These are phyloP conservation scores for Magnaporthiopsis incrustans DNA, from an alignment of 2,329 filamentous ascomycete species.

Conservation along the genomic window DNA sequence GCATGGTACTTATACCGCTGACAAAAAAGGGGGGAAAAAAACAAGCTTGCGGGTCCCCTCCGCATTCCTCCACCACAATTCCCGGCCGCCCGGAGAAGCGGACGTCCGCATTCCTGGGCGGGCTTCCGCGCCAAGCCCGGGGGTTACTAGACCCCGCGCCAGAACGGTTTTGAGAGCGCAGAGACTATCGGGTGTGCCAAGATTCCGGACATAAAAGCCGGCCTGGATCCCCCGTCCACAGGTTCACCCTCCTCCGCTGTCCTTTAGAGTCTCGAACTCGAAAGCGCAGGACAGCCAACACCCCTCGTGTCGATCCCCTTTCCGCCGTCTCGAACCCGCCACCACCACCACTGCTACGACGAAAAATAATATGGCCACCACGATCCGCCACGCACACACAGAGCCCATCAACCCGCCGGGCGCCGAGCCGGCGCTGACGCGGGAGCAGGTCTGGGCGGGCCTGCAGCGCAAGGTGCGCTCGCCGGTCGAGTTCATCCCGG, in stretches of 20 bases:
- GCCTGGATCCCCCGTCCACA: too few species aligned
- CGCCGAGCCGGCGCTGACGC: slow-evolving; percentile 20
- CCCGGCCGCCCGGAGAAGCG: too few species aligned
- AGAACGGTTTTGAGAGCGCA: background rate
- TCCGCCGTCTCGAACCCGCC: too few species aligned
- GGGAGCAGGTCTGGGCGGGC: slow-evolving; percentile 26
- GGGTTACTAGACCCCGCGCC: background rate
- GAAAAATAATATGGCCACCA: background rate
- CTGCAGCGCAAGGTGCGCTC: slow-evolving; percentile 27
- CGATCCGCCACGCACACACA: slow-evolving; percentile 16
- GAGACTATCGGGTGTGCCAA: background rate
- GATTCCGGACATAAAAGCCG: too few species aligned
- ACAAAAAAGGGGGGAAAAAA: too few species aligned
- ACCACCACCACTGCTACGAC: too few species aligned
- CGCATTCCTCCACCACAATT: background rate
- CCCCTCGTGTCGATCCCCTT: background rate
- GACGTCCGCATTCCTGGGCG: background rate
- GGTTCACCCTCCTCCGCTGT: too few species aligned
- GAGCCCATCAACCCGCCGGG: slow-evolving; percentile 26
- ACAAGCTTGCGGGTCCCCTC: background rate
- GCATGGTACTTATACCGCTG: too few species aligned
- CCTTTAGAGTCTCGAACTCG: too few species aligned
- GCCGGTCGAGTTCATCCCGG: slow-evolving; percentile 28
- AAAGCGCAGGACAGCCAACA: too few species aligned
- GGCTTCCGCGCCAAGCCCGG: background rate